These are phyloP conservation scores for Xylariaceae sp. DNA, from an alignment of 2,329 filamentous ascomycete genomes.

Conservation along the genomic window DNA sequence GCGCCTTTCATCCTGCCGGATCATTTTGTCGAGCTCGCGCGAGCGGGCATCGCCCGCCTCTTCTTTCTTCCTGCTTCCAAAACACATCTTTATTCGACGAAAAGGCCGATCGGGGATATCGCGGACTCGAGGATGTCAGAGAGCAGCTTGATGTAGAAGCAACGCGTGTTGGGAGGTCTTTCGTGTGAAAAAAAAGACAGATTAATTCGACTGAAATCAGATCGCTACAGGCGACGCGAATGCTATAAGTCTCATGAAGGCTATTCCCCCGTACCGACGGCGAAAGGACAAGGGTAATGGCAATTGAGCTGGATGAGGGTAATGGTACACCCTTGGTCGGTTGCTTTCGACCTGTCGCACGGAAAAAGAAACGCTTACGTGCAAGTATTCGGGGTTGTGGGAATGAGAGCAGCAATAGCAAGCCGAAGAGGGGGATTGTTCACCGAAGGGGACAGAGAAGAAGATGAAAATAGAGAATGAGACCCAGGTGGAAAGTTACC, in stretches of 20 bases:
- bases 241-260: neutral
- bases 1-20: conserved; percentile 83
- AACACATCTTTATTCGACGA: conserved; percentile 49
- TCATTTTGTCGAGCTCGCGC: conserved; percentile 76
- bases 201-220: conserved; percentile 2
- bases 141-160: neutral
- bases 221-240: neutral
- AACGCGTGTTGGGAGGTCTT: conserved; percentile 2
- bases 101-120: conserved; percentile 1
- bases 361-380: neutral
- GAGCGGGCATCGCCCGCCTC: conserved; percentile 50
- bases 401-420: neutral
- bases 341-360: conserved; percentile 9
- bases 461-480: conserved; percentile 8
- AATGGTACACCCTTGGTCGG: neutral
- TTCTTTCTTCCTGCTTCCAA: conserved; percentile 50
- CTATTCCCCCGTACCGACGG: neutral
- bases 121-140: conserved; percentile 5
- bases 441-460: neutral
- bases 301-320: neutral
- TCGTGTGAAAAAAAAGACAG: neutral
- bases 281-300: conserved; percentile 1
- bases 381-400: neutral
- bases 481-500: neutral
- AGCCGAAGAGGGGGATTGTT: neutral